phyloP scores from a whole-genome alignment of 768 basidiomycete species.

The Trametes cubensis region DNA sequence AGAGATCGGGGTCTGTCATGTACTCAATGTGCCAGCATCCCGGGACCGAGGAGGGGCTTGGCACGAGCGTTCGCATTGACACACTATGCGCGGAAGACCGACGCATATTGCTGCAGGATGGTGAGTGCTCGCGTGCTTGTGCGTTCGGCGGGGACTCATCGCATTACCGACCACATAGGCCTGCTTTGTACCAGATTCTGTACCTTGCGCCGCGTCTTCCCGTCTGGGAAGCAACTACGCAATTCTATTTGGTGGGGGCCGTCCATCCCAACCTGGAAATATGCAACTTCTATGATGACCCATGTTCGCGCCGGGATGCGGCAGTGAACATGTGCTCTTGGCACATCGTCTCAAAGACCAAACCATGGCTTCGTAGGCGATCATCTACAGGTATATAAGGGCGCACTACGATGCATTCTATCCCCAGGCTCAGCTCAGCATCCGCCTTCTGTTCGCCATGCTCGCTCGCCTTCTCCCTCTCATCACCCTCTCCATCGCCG shows the following conservation, averaged over 20 bases:
- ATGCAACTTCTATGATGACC: too few relatives aligned
- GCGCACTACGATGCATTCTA: too few relatives aligned
- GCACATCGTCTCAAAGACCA: too few relatives aligned
- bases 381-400: not conserved
- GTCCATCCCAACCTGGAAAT: too few relatives aligned
- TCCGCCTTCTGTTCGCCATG: slow-evolving; percentile 7
- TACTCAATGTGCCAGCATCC: not conserved
- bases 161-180: not conserved
- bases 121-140: slow-evolving; percentile 10
- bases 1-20: too few relatives aligned
- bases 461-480: slow-evolving; percentile 10
- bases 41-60: not conserved
- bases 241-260: too few relatives aligned
- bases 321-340: too few relatives aligned
- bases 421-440: slow-evolving; percentile 12
- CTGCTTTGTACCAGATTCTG: not conserved
- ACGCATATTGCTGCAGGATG: slow-evolving; percentile 11
- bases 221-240: not conserved
- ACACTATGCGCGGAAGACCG: not conserved
- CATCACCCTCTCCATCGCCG: slow-evolving; percentile 4
- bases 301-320: too few relatives aligned
- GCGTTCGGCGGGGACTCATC: not conserved
- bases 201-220: not conserved
- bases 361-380: not conserved
- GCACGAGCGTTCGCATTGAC: not conserved